Base-by-base conservation (phyloP, 441 rosid species). In the Euphorbia schlechtendalii region DNA sequence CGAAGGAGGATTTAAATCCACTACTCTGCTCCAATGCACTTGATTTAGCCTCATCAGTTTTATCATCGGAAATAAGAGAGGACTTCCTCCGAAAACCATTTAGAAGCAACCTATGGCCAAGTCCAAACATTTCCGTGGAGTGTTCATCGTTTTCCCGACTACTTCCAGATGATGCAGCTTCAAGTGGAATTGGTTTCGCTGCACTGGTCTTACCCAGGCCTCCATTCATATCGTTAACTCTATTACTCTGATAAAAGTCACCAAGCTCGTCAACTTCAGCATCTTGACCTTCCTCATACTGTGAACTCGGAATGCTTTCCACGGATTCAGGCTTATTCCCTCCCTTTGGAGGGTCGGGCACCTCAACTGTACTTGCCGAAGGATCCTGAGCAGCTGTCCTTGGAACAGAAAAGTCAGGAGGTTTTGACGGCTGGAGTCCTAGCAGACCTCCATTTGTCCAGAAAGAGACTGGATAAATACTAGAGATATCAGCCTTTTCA, bases 401-500 rank as follows among this genome's bases (percentile, higher is more conserved):
- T 69, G 92, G 74, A 63, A 68, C 75, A 70, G 86, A 73, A 76
- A 93, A 85, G 75, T 81, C 93, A 71, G 87, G 82, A 78, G 99
- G 99, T 69, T 88, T 93, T 21, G 89, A 86, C 59, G 99, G 99
- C 73, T 86, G 68, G 67, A 93, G 90, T 73, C 99, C 99, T 68
- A 93, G 72, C n/a, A 93, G 76, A 55, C 90, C 82, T 36, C 99
- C 96, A 75, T 93, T 90, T 63, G 92, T 93, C 99, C 99, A 93
- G 75, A 90, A 74, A 38, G 74, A 79, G 56, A 84, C 80, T 7
- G 87, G 64, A 38, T 67, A 77, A 63, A 59, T 65, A 34, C 69
- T 67, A 60, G 79, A 49, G 64, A 64, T 43, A 67, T 79, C 81
- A 64, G 78, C 61, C 56, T 77, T 81, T 74, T 64, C 76, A 74